A percentile compares a stretch with the other conserved stretches of the same genome.
These are phyloP conservation scores for Nothopassalora personata DNA, from an alignment of 2,329 filamentous ascomycete genomes.

Conservation along the genomic window DNA sequence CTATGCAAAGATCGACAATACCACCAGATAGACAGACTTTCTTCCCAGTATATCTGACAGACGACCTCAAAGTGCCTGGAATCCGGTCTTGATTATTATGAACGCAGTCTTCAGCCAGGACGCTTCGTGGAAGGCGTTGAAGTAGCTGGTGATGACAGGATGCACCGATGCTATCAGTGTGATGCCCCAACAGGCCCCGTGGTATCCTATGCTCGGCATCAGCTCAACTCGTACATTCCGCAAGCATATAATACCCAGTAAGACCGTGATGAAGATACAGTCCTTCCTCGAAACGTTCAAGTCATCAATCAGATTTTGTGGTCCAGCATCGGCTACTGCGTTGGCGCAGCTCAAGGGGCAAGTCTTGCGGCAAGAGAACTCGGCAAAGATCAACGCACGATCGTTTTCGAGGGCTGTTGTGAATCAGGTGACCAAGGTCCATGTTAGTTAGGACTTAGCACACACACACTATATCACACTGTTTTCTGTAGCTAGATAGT, in stretches of 20 bases:
- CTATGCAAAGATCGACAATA: conserved; percentile 56
- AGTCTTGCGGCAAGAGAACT: conserved; percentile 66
- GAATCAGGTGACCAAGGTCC: too few relatives aligned
- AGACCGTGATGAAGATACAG: conserved; percentile 48
- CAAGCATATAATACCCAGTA: conserved; percentile 1
- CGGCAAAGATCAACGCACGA: neutral
- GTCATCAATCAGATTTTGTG: conserved; percentile 75
- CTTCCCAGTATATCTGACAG: conserved; percentile 61
- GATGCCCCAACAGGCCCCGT: conserved; percentile 60
- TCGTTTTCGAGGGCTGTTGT: conserved; percentile 35
- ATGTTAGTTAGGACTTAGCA: too few relatives aligned
- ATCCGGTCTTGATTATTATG: conserved; percentile 68
- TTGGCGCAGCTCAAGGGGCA: conserved; percentile 60
- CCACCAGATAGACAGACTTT: conserved; percentile 53
- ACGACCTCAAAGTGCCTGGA: conserved; percentile 69
- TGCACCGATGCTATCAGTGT: conserved; percentile 79
- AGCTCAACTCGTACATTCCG: neutral
- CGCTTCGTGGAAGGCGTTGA: conserved; percentile 69
- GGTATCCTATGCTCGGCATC: conserved; percentile 2
- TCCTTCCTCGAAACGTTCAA: conserved; percentile 69
- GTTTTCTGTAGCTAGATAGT: too few relatives aligned
- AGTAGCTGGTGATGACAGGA: conserved; percentile 53
- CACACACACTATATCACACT: too few relatives aligned
- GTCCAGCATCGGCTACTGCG: conserved; percentile 62
- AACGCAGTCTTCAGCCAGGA: conserved; percentile 81